Conservation (phyloP, 2,329 filamentous ascomycete genomes). For the Diaporthe caulivora region DNA sequence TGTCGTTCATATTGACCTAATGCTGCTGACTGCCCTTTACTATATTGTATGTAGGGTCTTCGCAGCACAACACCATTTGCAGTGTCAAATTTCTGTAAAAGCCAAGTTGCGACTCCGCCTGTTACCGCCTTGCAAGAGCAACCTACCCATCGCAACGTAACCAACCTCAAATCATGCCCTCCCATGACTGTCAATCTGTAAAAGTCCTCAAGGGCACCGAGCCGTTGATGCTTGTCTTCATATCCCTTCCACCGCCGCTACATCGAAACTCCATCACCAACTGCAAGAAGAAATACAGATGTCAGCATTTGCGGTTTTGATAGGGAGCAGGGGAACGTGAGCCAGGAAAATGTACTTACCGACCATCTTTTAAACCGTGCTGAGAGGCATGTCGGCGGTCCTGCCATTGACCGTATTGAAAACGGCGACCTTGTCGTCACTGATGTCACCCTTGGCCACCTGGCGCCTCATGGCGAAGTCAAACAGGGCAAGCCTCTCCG, state of each 20-base stretch:
- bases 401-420: constrained; percentile 6
- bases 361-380: not conserved
- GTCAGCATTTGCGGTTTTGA: too few relatives aligned
- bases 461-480: not conserved
- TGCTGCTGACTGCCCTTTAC: not conserved
- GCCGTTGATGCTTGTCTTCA: not conserved
- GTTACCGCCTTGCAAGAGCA: too few relatives aligned
- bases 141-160: too few relatives aligned
- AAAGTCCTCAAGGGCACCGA: not conserved
- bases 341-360: too few relatives aligned
- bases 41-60: not conserved
- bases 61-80: not conserved
- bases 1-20: not conserved
- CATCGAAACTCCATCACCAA: not conserved
- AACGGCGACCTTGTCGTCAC: not conserved
- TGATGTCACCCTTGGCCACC: not conserved
- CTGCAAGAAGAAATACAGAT: too few relatives aligned
- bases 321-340: too few relatives aligned
- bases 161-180: too few relatives aligned
- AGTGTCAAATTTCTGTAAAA: too few relatives aligned
- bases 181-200: not conserved
- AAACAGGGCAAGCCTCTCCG: constrained; percentile 5
- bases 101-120: too few relatives aligned
- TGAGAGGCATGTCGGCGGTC: not conserved
- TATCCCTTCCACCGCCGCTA: not conserved